phyloP scores from a whole-genome alignment of 2,329 filamentous ascomycete species.

The Bipolaris oryzae region DNA sequence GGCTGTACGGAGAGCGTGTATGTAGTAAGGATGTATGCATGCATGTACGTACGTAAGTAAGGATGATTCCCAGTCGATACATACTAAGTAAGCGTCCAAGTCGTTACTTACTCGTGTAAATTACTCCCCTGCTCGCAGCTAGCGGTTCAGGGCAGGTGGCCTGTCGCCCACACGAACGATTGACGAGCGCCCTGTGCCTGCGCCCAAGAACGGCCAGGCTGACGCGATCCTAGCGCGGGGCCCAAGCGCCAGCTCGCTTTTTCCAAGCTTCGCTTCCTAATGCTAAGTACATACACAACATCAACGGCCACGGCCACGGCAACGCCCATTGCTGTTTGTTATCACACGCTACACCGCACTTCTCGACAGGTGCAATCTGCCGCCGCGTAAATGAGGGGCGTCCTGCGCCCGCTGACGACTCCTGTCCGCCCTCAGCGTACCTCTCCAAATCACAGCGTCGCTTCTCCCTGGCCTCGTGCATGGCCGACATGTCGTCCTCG shows the following conservation, averaged over 20 bases:
- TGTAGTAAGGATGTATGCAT: neutral
- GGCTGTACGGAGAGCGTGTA: neutral
- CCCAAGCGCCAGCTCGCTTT: conserved; percentile 19
- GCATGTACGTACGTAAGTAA: neutral
- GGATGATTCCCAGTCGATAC: neutral
- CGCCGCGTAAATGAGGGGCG: conserved; percentile 40
- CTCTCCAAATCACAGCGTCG: conserved; percentile 22
- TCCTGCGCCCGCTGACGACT: conserved; percentile 30
- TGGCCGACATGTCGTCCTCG: conserved; percentile 29
- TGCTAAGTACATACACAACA: too few species aligned
- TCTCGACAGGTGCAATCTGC: conserved; percentile 24
- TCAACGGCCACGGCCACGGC: neutral
- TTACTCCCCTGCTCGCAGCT: neutral
- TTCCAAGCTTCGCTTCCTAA: conserved; percentile 23
- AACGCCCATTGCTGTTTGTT: conserved; percentile 14
- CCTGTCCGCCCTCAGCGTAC: conserved; percentile 28
- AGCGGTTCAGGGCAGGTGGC: conserved; percentile 27
- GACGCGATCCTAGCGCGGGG: conserved; percentile 15
- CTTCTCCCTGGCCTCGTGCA: conserved; percentile 24
- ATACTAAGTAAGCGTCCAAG: too few species aligned
- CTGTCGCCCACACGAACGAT: conserved; percentile 12
- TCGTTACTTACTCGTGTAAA: too few species aligned
- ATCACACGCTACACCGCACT: conserved; percentile 19
- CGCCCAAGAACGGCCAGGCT: conserved; percentile 13
- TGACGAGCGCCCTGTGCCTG: too few species aligned